Conservation (phyloP, 345 rosid species). For the Murraya koenigii region DNA sequence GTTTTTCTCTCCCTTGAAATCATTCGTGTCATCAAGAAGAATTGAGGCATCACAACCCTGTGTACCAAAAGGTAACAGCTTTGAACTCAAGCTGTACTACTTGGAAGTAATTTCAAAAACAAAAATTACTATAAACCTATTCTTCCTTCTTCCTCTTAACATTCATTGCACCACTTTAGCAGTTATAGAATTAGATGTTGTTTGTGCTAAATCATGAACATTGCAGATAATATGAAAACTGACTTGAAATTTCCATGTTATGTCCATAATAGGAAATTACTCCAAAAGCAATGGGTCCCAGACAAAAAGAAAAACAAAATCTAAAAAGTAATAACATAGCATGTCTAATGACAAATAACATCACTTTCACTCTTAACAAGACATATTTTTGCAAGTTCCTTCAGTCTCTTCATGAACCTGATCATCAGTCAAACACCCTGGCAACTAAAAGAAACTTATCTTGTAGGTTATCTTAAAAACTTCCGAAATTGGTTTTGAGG, state of each 20-base stretch:
- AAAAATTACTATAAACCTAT: not conserved
- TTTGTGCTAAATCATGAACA: not conserved
- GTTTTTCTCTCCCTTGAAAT: conserved; percentile 67
- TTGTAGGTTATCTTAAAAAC: not conserved
- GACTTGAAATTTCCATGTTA: not conserved
- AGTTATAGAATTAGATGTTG: too few relatives aligned
- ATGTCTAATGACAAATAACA: not conserved
- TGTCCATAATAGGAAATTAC: not conserved
- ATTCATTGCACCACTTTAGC: not conserved
- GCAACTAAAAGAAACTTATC: not conserved
- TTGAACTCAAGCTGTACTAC: not conserved
- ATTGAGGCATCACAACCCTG: conserved; percentile 84
- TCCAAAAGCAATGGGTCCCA: not conserved
- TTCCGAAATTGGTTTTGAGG: not conserved
- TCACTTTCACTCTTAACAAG: not conserved
- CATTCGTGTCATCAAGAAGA: conserved; percentile 63
- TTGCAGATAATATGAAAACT: not conserved
- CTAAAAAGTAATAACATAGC: not conserved
- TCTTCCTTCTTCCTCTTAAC: not conserved
- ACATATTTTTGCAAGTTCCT: not conserved
- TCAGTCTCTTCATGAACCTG: not conserved
- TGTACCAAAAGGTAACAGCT: not conserved
- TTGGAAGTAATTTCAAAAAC: not conserved
- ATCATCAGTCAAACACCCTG: not conserved
- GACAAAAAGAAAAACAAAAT: too few relatives aligned